Percentiles rank a stretch among this genome's conserved stretches.
Evolutionary conservation across 1,139 yeast genomes (phyloP).

Genomic region (Nematodospora anomalae): DNA sequence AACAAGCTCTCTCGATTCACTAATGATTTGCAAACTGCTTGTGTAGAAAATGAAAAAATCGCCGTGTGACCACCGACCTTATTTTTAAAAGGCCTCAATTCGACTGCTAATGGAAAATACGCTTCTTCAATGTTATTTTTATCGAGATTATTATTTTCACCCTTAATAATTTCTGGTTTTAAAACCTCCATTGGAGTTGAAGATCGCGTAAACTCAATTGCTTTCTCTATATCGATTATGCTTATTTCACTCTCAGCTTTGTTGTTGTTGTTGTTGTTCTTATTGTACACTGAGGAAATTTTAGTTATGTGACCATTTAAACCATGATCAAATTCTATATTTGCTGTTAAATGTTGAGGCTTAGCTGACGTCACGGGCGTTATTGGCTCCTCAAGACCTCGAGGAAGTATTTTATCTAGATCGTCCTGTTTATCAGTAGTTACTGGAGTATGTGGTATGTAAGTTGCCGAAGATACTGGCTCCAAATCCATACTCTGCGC

Average conservation of each 20-base stretch:
- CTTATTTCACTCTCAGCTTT: conserved; percentile 8
- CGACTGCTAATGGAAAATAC: conserved; percentile 69
- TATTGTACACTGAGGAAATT: conserved; percentile 15
- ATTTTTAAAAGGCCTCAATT: conserved; percentile 62
- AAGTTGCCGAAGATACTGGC: conserved; percentile 35
- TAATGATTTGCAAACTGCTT: conserved; percentile 94
- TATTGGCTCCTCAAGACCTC: conserved; percentile 10
- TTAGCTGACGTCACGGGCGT: conserved; percentile 9
- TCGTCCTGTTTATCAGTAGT: conserved; percentile 2
- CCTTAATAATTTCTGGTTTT: conserved; percentile 1
- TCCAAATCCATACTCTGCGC: conserved; percentile 16
- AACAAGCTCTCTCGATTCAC: conserved; percentile 86
- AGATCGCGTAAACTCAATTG: conserved; percentile 11
- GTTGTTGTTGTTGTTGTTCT: conserved; percentile 2
- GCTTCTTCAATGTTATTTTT: not conserved
- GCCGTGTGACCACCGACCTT: conserved; percentile 99
- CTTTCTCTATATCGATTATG: conserved; percentile 10
- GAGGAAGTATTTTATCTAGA: conserved; percentile 1
- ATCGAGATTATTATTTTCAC: not conserved
- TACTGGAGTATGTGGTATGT: conserved; percentile 34
- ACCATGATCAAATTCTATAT: conserved; percentile 37
- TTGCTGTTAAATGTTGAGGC: conserved; percentile 37
- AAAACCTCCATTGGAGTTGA: conserved; percentile 11
- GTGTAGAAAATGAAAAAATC: conserved; percentile 82
- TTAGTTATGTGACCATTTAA: conserved; percentile 32